Evolutionary conservation across 2,329 filamentous ascomycete species (phyloP).

Genomic region (Pseudogymnoascus sp.): DNA sequence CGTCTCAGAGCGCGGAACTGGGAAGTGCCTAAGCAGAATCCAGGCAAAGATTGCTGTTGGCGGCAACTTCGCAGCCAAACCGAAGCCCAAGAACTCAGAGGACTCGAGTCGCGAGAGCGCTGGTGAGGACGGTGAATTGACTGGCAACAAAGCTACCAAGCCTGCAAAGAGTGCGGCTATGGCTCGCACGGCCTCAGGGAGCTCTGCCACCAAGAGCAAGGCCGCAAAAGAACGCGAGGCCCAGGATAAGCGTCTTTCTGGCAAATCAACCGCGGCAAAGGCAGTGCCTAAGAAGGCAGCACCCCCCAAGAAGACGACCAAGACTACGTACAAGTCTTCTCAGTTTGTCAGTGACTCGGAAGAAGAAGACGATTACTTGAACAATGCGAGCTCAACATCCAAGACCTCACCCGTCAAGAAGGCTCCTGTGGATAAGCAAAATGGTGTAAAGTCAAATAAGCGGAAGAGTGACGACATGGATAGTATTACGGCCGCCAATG

Average conservation of each 20-base stretch:
- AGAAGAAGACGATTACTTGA: slow-evolving; percentile 17
- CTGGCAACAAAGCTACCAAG: slow-evolving; percentile 24
- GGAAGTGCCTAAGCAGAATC: slow-evolving; percentile 54
- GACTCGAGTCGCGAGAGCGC: slow-evolving; percentile 37
- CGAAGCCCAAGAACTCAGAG: slow-evolving; percentile 38
- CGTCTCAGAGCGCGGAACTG: slow-evolving; percentile 50
- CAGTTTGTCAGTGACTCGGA: slow-evolving; percentile 29
- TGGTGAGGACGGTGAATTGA: slow-evolving; percentile 37
- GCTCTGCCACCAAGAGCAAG: slow-evolving; percentile 47
- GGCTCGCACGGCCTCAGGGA: slow-evolving; percentile 45
- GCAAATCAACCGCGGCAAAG: slow-evolving; percentile 18
- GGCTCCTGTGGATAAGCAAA: background rate
- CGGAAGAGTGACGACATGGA: slow-evolving; percentile 20
- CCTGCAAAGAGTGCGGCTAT: slow-evolving; percentile 34
- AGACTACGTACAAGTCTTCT: slow-evolving; percentile 28
- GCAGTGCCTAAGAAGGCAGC: slow-evolving; percentile 27
- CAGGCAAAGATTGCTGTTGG: slow-evolving; percentile 52
- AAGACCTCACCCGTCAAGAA: slow-evolving; percentile 4
- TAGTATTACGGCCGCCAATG: slow-evolving; percentile 22
- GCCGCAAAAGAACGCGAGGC: slow-evolving; percentile 47
- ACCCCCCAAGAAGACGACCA: slow-evolving; percentile 27
- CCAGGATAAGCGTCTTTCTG: slow-evolving; percentile 46
- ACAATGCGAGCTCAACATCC: background rate
- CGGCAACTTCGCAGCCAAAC: slow-evolving; percentile 38
- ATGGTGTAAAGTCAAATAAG: background rate